These are phyloP conservation scores for Sporothrix protearum DNA, from an alignment of 2,329 filamentous ascomycete genomes.

Conservation along the genomic window DNA sequence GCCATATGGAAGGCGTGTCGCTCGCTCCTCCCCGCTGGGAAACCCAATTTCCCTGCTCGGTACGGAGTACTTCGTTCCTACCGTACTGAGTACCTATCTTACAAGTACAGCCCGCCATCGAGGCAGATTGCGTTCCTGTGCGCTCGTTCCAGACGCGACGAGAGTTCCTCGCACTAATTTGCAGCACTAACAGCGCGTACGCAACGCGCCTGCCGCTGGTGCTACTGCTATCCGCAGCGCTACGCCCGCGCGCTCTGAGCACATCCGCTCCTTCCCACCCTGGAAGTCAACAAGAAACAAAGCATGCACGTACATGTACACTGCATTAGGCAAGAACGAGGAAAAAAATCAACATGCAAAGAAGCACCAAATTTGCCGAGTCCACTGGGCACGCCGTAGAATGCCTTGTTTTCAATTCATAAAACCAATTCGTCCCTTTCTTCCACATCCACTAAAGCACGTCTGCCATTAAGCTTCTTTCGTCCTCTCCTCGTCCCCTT, in stretches of 20 bases:
- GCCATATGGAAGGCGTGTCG: not conserved
- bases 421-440: constrained; percentile 15
- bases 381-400: not conserved
- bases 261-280: constrained; percentile 23
- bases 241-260: not conserved
- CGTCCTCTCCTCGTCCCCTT: not conserved
- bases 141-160: constrained; percentile 19
- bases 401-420: constrained; percentile 7
- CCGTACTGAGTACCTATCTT: too few species aligned
- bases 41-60: constrained; percentile 11
- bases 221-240: constrained; percentile 7
- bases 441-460: constrained; percentile 16
- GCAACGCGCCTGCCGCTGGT: constrained; percentile 18
- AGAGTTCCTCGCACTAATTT: constrained; percentile 10
- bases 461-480: constrained; percentile 19
- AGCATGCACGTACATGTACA: constrained; percentile 8
- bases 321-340: constrained; percentile 21
- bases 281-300: constrained; percentile 26
- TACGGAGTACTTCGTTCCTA: too few species aligned
- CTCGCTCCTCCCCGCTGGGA: not conserved
- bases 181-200: constrained; percentile 17
- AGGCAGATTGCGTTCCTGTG: constrained; percentile 21
- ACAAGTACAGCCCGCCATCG: constrained; percentile 11
- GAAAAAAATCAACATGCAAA: constrained; percentile 2
- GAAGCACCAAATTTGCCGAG: not conserved